A percentile compares a stretch with the other conserved stretches of the same genome.
phyloP scores from a whole-genome alignment of 148 eudicot genomes.

The Persicaria tinctoria region DNA sequence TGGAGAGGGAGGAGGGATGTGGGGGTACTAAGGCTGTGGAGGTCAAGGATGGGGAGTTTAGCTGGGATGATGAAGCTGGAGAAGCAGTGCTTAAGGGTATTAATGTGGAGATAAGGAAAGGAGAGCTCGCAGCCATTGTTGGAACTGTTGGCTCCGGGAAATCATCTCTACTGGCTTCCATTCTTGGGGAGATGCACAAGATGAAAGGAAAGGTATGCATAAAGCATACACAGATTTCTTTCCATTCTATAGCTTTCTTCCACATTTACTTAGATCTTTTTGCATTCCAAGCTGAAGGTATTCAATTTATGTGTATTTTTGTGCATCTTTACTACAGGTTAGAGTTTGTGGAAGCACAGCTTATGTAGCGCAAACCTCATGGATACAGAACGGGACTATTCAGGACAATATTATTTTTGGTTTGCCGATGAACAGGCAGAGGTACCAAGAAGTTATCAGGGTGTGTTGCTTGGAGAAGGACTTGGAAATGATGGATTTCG shows the following conservation, averaged over 20 bases:
- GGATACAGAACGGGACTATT: conserved; percentile 93
- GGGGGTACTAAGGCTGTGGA: conserved; percentile 47
- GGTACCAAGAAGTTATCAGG: conserved; percentile 54
- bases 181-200: conserved; percentile 94
- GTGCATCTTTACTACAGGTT: conserved; percentile 28
- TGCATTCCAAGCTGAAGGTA: neutral
- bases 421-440: conserved; percentile 59
- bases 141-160: conserved; percentile 97
- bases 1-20: conserved; percentile 54
- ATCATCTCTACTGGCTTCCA: conserved; percentile 68
- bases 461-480: conserved; percentile 84
- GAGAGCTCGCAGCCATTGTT: conserved; percentile 79
- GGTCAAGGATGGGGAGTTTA: conserved; percentile 56
- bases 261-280: neutral
- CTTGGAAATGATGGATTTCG: conserved; percentile 91
- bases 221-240: neutral
- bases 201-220: conserved; percentile 62
- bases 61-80: conserved; percentile 82
- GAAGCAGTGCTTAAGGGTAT: conserved; percentile 41
- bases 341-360: conserved; percentile 90
- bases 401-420: conserved; percentile 85
- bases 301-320: neutral
- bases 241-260: neutral
- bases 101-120: conserved; percentile 54
- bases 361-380: conserved; percentile 90